Evolutionary conservation across 106 monocot genomes (phyloP), one percentile per base, ranked within the genome.

Genomic region (Acorus gramineus): DNA sequence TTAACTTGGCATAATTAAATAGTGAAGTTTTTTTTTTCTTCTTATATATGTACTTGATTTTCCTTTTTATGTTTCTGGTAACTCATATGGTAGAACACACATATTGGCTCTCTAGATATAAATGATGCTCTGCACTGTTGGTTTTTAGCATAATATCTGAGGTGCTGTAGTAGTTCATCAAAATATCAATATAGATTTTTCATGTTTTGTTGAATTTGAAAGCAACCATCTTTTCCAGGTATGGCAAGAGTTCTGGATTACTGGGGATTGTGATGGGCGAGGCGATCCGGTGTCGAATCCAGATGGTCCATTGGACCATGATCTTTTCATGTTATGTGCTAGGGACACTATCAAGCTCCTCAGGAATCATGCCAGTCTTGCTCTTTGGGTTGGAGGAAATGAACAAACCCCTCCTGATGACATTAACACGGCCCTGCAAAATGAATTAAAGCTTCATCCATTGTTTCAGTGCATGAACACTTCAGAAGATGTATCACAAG

Each of bases 171-270:
- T 28, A 28, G 28, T 28, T 28, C 28, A 28, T 28, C 28, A 28
- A 28, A 28, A 28, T 28, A 28, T 28, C 28, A 28, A 28, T 28
- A 28, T 28, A 28, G 55, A 11, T 10, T 11, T 55, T 55, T 55
- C 55, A n/a, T 11, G 10, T 55, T 55, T n/a, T 55, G 11, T 55
- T 12, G 13, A 55, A n/a, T 55, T 11, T 12, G 11, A 14, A 57
- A 5, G 14, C 13, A 11, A 7, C 10, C 46, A 47, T 11, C 50
- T 51, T 61, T 53, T 77, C 28, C 78, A 98, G 91, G 91, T 98
- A 49, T 98, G 91, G 96, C 96, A 98, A 79, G 91, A 98, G 53
- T 98, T 98, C 53, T 98, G 96, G 83, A 98, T 98, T 76, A 98
- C 91, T 49, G 91, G 96, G 65, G 91, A 98, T 72, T 72, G 72